These are phyloP conservation scores for Tolypocladium tropicale DNA, from an alignment of 2,329 filamentous ascomycete species.

Conservation along the genomic window DNA sequence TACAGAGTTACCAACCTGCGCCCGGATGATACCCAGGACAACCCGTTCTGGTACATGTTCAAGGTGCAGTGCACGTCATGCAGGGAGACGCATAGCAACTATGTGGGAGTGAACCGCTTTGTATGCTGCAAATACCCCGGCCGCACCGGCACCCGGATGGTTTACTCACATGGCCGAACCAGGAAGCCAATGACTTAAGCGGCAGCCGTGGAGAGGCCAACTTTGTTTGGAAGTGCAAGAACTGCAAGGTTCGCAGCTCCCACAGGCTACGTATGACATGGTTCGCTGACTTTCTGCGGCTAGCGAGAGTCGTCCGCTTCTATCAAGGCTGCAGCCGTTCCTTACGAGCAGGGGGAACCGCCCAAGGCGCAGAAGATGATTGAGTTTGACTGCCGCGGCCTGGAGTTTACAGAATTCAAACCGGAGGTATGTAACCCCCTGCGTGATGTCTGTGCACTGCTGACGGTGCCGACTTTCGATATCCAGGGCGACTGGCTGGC, in stretches of 20 bases:
- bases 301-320: slow-evolving; percentile 79
- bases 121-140: slow-evolving; percentile 38
- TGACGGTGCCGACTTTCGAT: not conserved
- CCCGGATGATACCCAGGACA: slow-evolving; percentile 70
- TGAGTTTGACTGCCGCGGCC: slow-evolving; percentile 84
- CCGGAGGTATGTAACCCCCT: slow-evolving; percentile 56
- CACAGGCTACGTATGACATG: not conserved
- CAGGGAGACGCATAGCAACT: slow-evolving; percentile 80
- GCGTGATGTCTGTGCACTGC: not conserved
- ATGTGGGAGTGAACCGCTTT: slow-evolving; percentile 78
- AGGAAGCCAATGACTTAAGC: slow-evolving; percentile 87
- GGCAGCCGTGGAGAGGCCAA: slow-evolving; percentile 93
- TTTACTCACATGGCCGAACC: slow-evolving; percentile 5
- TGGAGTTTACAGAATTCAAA: slow-evolving; percentile 87
- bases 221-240: slow-evolving; percentile 99
- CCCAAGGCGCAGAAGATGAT: slow-evolving; percentile 70
- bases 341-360: slow-evolving; percentile 63
- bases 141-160: not conserved
- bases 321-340: slow-evolving; percentile 62
- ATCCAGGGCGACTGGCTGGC: slow-evolving; percentile 79
- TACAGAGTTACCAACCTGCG: slow-evolving; percentile 79
- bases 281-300: not conserved
- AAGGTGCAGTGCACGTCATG: slow-evolving; percentile 98
- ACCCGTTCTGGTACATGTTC: slow-evolving; percentile 94
- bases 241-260: slow-evolving; percentile 65